Percentiles rank a stretch among this genome's conserved stretches.
These are phyloP conservation scores for Peniophora sp. DNA, from an alignment of 1,284 basidiomycete genomes.

Conservation along the genomic window DNA sequence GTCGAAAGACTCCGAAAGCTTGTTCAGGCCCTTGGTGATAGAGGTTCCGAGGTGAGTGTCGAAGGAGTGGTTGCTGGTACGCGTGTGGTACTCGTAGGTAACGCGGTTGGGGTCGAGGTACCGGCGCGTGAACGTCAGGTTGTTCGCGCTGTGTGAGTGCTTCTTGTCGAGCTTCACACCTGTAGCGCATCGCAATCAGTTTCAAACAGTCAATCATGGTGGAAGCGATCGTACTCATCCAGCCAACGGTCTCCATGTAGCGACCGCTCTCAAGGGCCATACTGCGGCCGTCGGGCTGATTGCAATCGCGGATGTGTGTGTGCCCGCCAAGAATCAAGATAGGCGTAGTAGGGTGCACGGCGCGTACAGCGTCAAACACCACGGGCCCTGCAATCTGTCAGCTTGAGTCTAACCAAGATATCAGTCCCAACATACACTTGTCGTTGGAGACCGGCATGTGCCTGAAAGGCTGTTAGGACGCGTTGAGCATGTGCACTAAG, in stretches of 20 bases:
- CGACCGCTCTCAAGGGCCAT: conserved; percentile 76
- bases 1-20: conserved; percentile 46
- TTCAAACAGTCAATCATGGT: not conserved
- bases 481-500: not conserved
- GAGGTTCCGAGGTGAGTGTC: conserved; percentile 44
- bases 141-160: conserved; percentile 27
- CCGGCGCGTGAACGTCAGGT: conserved; percentile 56
- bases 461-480: not conserved
- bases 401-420: not conserved
- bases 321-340: conserved; percentile 80
- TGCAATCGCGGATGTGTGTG: conserved; percentile 73
- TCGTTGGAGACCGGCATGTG: not conserved
- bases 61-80: conserved; percentile 35
- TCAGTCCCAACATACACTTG: not conserved
- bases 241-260: conserved; percentile 83
- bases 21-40: conserved; percentile 48
- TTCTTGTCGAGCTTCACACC: conserved; percentile 43
- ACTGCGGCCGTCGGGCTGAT: conserved; percentile 53
- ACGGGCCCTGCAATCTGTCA: conserved; percentile 42
- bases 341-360: conserved; percentile 64
- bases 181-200: conserved; percentile 15
- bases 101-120: conserved; percentile 72
- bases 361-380: conserved; percentile 69
- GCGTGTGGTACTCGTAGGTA: conserved; percentile 65
- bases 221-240: conserved; percentile 35